Percentiles rank a stretch among this genome's conserved stretches.
Evolutionary conservation across 2,329 filamentous ascomycete species (phyloP).

Genomic region (Fusarium sp.): DNA sequence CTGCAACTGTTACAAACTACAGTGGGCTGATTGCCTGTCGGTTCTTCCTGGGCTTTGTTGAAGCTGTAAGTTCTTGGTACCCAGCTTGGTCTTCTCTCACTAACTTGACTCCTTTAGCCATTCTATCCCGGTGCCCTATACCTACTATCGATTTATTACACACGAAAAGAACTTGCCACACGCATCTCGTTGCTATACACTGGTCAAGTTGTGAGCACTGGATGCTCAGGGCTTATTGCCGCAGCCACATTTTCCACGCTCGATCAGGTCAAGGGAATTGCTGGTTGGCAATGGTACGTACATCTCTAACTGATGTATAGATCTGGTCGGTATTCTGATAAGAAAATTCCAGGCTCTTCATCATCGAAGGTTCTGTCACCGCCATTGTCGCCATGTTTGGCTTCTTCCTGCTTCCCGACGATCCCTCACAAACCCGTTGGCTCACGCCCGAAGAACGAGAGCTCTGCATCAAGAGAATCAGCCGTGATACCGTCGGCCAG

Average conservation of each 20-base stretch:
- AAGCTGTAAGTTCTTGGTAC: conserved; percentile 13
- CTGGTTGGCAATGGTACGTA: conserved; percentile 68
- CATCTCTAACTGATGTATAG: neutral
- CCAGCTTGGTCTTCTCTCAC: conserved; percentile 47
- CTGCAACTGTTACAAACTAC: conserved; percentile 12
- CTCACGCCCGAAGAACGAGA: conserved; percentile 61
- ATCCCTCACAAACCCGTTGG: conserved; percentile 59
- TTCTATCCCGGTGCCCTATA: conserved; percentile 31
- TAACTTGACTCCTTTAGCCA: conserved; percentile 2
- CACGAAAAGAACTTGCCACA: conserved; percentile 29
- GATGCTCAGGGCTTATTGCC: conserved; percentile 74
- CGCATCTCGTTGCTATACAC: conserved; percentile 31
- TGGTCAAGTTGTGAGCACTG: conserved; percentile 66
- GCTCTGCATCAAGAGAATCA: conserved; percentile 56
- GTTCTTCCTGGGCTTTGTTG: conserved; percentile 30
- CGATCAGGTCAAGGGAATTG: conserved; percentile 62
- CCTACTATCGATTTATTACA: conserved; percentile 31
- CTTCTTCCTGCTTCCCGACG: conserved; percentile 44
- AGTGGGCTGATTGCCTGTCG: conserved; percentile 21
- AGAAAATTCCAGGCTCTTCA: conserved; percentile 67
- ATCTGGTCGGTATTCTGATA: neutral
- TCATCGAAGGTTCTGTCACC: conserved; percentile 65
- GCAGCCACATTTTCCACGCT: conserved; percentile 67
- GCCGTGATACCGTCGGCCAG: conserved; percentile 56
- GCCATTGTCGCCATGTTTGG: conserved; percentile 42